Conservation (phyloP, 1,284 basidiomycete species). For the Puccinia horiana region DNA sequence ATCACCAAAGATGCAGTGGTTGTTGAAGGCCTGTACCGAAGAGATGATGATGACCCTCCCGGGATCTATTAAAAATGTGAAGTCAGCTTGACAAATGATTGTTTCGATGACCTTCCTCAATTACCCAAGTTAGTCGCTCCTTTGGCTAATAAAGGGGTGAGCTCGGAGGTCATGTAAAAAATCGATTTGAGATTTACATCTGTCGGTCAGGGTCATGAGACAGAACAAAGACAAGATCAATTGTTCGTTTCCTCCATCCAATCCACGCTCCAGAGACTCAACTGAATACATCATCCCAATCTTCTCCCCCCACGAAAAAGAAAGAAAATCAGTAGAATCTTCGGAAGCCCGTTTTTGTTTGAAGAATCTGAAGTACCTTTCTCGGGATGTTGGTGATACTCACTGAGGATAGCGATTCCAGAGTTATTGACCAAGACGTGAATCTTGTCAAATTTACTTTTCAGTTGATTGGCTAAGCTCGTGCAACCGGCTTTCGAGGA, state of each 20-base stretch:
- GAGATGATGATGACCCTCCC: conserved; percentile 57
- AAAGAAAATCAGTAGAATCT: background rate
- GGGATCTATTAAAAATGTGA: conserved; percentile 51
- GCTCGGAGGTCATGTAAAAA: conserved; percentile 48
- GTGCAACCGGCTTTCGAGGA: conserved; percentile 43
- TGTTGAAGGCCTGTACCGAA: conserved; percentile 56
- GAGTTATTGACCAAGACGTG: conserved; percentile 50
- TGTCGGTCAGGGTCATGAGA: background rate
- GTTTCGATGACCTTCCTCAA: background rate
- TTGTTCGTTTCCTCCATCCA: background rate
- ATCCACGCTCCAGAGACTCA: background rate
- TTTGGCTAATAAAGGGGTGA: conserved; percentile 34
- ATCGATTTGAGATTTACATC: conserved; percentile 47
- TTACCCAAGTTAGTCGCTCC: conserved; percentile 45
- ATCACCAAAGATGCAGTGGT: conserved; percentile 53
- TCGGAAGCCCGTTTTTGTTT: background rate
- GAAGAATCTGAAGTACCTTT: conserved; percentile 20
- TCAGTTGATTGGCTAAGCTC: conserved; percentile 26
- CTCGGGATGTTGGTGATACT: conserved; percentile 42
- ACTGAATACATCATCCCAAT: conserved; percentile 45
- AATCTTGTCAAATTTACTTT: conserved; percentile 37
- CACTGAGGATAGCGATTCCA: conserved; percentile 29
- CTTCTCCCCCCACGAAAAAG: background rate
- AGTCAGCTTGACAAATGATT: background rate
- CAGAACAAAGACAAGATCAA: background rate